These are phyloP conservation scores for Debaryomyces robertsiae DNA, from an alignment of 1,139 yeast genomes.

Conservation along the genomic window DNA sequence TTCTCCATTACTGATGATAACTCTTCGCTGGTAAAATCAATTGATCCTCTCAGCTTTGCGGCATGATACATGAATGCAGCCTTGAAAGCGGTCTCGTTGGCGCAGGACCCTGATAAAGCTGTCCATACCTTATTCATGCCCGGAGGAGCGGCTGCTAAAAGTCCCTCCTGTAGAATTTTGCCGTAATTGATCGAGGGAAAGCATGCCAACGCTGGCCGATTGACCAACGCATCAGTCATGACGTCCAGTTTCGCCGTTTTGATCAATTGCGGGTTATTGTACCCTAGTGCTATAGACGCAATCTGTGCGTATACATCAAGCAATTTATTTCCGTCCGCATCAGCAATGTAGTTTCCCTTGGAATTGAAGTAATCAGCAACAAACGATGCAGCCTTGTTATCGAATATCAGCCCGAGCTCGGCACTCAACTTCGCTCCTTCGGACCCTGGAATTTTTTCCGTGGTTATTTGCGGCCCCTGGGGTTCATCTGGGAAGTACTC, in stretches of 20 bases:
- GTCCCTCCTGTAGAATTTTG: conserved; percentile 53
- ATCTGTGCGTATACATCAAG: conserved; percentile 74
- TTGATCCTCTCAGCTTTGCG: conserved; percentile 55
- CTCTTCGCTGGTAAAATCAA: conserved; percentile 59
- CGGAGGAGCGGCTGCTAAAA: conserved; percentile 69
- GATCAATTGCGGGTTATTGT: conserved; percentile 70
- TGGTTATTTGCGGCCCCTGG: conserved; percentile 46
- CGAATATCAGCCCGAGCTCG: conserved; percentile 58
- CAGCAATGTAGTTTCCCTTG: conserved; percentile 69
- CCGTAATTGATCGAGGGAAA: conserved; percentile 64
- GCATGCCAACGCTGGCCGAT: conserved; percentile 76
- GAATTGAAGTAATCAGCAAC: conserved; percentile 67
- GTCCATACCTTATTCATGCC: conserved; percentile 70
- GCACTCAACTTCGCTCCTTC: conserved; percentile 47
- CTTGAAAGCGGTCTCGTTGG: conserved; percentile 75
- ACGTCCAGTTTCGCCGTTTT: conserved; percentile 63
- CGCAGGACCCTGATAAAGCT: conserved; percentile 73
- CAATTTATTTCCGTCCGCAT: conserved; percentile 66
- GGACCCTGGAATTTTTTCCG: conserved; percentile 64
- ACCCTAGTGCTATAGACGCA: conserved; percentile 73
- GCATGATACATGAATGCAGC: conserved; percentile 79
- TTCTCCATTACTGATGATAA: conserved; percentile 65
- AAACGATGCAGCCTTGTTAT: conserved; percentile 69
- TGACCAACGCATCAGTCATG: conserved; percentile 67
- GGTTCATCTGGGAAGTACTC: conserved; percentile 57